Base-by-base conservation (phyloP, 768 basidiomycete genomes). In the Trametes maxima region DNA sequence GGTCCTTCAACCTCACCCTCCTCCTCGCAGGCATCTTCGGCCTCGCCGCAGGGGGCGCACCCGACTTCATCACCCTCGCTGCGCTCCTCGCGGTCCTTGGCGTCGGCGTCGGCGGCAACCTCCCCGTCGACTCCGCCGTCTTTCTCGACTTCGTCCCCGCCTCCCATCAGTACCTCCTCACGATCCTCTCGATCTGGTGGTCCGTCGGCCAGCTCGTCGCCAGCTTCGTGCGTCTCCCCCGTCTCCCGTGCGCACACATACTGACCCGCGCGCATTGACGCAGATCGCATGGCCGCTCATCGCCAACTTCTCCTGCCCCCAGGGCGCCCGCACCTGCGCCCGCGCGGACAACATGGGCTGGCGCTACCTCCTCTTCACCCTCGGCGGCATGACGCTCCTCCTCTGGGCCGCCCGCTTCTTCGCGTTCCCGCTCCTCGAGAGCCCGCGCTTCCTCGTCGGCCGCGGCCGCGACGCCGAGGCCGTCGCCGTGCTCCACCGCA, bases 241-340 rank as follows among this genome's bases (percentile, higher is more conserved):
- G 17, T 28, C 14, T 19, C 50, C 24, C 35, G 14, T 35, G 35
- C 7, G 21, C n/a, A 1, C 16, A 14, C 5, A 5, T 21, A 19
- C 8, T 24, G 25, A 35, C 3, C 22, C 50, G 33, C 37, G 43
- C 1, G 24, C 13, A 37, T 28, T 22, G 12, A 4, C 5, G 11
- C 45, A 83, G 82, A 67, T 87, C 60, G 84, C 85, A 0, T 86
- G 85, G 85, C 83, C 85, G 2, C 68, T 87, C 24, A 82, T 86
- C 14, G 75, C 81, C 14, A 81, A 83, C 63, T 80, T 80, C 61
- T 82, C 85, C 6, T 86, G 85, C 62, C 33, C 73, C 1, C 67
- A 65, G 45, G 54, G 66, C 2, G 55, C 76, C 0, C 64, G 70
- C 6, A 65, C 73, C 3, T 82, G 82, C 61, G 59, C 75, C 39